phyloP scores from a whole-genome alignment of 768 basidiomycete species.

The Gymnopilus dilepis region DNA sequence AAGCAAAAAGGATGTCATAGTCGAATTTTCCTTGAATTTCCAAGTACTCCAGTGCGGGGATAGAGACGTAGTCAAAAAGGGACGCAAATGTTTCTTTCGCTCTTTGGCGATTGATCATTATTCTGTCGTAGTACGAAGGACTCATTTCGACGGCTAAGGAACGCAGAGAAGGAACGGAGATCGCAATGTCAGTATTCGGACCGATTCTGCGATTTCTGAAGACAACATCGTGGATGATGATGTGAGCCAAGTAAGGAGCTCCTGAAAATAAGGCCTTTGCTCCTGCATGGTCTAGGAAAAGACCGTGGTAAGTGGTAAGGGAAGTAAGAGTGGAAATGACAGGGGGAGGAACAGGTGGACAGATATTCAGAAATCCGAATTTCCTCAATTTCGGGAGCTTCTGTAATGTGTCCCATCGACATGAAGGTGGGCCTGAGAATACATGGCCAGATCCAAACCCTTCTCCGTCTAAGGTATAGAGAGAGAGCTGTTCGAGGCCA shows the following conservation, averaged over 20 bases:
- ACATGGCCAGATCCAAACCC: neutral
- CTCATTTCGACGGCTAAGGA: slow-evolving; percentile 20
- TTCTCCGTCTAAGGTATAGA: slow-evolving; percentile 5
- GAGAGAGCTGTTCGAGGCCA: slow-evolving; percentile 23
- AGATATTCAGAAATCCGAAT: slow-evolving; percentile 15
- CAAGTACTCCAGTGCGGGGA: slow-evolving; percentile 21
- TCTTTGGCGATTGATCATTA: neutral
- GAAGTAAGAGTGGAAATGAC: slow-evolving; percentile 16
- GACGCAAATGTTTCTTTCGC: neutral
- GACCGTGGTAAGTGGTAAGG: slow-evolving; percentile 5
- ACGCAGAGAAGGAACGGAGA: slow-evolving; percentile 17
- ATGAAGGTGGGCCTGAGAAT: neutral
- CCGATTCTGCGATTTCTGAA: neutral
- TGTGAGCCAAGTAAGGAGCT: slow-evolving; percentile 15
- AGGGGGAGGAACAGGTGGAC: slow-evolving; percentile 13
- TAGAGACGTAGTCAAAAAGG: slow-evolving; percentile 11
- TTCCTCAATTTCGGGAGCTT: slow-evolving; percentile 16
- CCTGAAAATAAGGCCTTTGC: slow-evolving; percentile 18
- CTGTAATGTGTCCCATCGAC: slow-evolving; percentile 1
- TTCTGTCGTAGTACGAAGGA: neutral
- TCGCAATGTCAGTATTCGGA: neutral
- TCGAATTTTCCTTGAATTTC: slow-evolving; percentile 12
- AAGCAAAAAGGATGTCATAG: slow-evolving; percentile 9
- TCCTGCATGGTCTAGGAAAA: slow-evolving; percentile 17
- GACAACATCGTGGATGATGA: slow-evolving; percentile 15